Evolutionary conservation across 768 basidiomycete species (phyloP).

Genomic region (Sistotremastrum suecicum): DNA sequence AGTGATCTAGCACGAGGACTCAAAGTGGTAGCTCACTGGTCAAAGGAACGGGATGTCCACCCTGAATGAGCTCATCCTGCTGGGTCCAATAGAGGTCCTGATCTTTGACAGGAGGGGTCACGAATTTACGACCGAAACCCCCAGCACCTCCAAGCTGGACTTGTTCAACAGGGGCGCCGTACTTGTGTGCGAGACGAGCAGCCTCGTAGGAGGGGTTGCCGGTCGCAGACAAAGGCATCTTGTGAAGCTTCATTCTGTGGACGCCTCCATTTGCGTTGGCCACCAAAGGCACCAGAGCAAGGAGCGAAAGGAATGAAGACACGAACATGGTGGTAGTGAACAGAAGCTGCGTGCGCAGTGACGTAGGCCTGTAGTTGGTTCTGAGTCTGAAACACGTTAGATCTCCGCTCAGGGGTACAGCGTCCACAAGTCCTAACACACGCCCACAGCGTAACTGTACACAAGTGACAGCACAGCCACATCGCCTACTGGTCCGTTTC

Average conservation of each 20-base stretch:
- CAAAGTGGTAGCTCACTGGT: conserved; percentile 47
- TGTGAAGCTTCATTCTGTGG: conserved; percentile 83
- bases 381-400: no score
- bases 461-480: no score
- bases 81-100: conserved; percentile 66
- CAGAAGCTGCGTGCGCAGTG: conserved; percentile 1
- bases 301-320: conserved; percentile 4
- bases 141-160: conserved; percentile 61
- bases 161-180: conserved; percentile 46
- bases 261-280: conserved; percentile 39
- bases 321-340: conserved; percentile 4
- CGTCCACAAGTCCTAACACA: no score
- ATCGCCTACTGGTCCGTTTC: no score
- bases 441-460: no score
- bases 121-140: conserved; percentile 49
- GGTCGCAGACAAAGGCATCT: conserved; percentile 43
- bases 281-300: conserved; percentile 13
- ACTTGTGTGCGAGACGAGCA: conserved; percentile 89
- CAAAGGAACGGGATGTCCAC: conserved; percentile 79
- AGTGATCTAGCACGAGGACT: conserved; percentile 5
- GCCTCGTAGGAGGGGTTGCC: conserved; percentile 57
- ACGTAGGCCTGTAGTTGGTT: not conserved
- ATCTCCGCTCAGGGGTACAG: no score
- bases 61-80: conserved; percentile 41
- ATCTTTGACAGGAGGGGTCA: conserved; percentile 23